phyloP scores from a whole-genome alignment of 2,329 filamentous ascomycete genomes.

The Leptographium galeiforme region DNA sequence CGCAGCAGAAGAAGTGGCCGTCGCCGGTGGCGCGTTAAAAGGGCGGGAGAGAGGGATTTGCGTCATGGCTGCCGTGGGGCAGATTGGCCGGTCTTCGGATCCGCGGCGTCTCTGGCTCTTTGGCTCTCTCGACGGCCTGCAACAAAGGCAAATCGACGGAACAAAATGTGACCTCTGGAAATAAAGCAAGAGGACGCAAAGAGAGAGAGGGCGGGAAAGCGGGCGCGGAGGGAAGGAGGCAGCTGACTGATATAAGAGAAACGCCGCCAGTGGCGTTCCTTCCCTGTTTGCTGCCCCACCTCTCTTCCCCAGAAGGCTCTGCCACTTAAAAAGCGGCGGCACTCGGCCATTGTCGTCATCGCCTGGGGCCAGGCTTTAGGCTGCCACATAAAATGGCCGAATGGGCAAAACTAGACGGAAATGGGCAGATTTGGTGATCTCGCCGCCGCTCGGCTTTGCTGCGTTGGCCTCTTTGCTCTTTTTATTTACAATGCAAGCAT shows the following conservation, averaged over 20 bases:
- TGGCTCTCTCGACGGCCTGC: no score
- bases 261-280: neutral
- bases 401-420: neutral
- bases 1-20: neutral
- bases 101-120: no score
- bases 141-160: no score
- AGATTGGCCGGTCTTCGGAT: neutral
- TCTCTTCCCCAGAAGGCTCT: neutral
- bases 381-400: neutral
- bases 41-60: neutral
- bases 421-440: neutral
- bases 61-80: neutral
- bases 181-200: no score
- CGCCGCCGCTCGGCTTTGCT: neutral
- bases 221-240: neutral
- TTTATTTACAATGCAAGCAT: no score
- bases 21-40: neutral
- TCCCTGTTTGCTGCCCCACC: neutral
- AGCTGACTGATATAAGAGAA: neutral
- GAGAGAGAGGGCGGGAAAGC: neutral
- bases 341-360: conserved; percentile 6
- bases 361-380: conserved; percentile 4
- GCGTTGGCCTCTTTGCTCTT: neutral
- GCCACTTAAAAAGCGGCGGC: neutral
- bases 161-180: no score